phyloP scores from a whole-genome alignment of 1,139 yeast species.

The Pichia sp. region DNA sequence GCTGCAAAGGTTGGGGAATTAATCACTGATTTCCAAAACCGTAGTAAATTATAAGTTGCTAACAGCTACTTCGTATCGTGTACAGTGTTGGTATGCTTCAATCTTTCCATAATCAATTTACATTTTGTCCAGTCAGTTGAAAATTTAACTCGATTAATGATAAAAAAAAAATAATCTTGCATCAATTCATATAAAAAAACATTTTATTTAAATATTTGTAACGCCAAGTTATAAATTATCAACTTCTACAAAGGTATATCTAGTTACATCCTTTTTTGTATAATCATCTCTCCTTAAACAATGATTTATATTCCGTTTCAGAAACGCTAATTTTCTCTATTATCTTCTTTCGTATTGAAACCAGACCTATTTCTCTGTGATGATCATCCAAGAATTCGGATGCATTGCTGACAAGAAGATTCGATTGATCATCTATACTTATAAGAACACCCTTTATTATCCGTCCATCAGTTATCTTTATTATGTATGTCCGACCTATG shows the following conservation, averaged over 20 bases:
- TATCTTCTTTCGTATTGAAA: slow-evolving; percentile 30
- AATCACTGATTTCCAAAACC: not conserved
- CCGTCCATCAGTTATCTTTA: slow-evolving; percentile 30
- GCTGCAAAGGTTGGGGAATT: slow-evolving; percentile 11
- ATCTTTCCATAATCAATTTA: no score
- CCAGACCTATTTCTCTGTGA: slow-evolving; percentile 31
- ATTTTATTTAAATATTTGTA: no score
- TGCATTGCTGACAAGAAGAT: slow-evolving; percentile 29
- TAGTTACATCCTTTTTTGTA: not conserved
- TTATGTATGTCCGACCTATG: slow-evolving; percentile 24
- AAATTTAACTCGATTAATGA: no score
- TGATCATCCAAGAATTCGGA: slow-evolving; percentile 9
- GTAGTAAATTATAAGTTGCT: slow-evolving; percentile 4
- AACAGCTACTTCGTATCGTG: no score
- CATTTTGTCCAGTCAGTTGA: no score
- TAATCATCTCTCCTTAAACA: not conserved
- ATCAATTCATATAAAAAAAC: no score
- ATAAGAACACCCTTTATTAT: slow-evolving; percentile 29
- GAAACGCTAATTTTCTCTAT: slow-evolving; percentile 16
- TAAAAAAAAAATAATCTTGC: no score
- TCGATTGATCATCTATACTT: slow-evolving; percentile 35
- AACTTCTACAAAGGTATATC: no score
- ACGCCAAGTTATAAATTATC: no score
- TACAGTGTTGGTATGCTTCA: no score
- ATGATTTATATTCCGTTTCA: not conserved